Conservation (phyloP, 371 early-diverging fungal species). For the Zychaea mexicana region DNA sequence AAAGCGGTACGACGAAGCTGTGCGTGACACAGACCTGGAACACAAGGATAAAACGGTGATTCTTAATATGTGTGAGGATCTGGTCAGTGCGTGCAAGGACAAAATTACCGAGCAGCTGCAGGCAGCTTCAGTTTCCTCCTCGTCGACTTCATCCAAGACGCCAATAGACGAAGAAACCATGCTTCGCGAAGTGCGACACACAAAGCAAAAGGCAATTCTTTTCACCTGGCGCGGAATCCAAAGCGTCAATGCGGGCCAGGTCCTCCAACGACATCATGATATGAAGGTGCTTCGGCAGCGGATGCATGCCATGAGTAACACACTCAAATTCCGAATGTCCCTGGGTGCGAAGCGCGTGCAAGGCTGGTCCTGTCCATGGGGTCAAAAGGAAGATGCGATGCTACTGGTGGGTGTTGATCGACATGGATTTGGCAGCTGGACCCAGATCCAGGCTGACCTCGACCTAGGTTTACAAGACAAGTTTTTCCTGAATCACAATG, state of each 20-base stretch:
- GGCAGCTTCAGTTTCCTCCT: slow-evolving; percentile 22
- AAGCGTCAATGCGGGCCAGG: slow-evolving; percentile 82
- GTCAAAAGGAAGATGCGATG: slow-evolving; percentile 94
- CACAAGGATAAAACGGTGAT: slow-evolving; percentile 70
- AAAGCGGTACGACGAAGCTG: slow-evolving; percentile 76
- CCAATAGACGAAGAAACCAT: slow-evolving; percentile 46
- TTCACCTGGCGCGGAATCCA: slow-evolving; percentile 79
- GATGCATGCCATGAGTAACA: slow-evolving; percentile 24
- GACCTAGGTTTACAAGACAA: slow-evolving; percentile 78
- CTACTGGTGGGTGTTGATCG: slow-evolving; percentile 90
- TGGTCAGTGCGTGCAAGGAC: slow-evolving; percentile 74
- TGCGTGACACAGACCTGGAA: slow-evolving; percentile 77
- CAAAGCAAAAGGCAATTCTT: slow-evolving; percentile 77
- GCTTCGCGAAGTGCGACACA: slow-evolving; percentile 53
- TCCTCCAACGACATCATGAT: slow-evolving; percentile 67
- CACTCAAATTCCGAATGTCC: slow-evolving; percentile 63
- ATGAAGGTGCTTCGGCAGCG: slow-evolving; percentile 48
- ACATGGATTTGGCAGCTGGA: slow-evolving; percentile 96
- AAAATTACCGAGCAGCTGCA: slow-evolving; percentile 62
- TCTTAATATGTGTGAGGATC: slow-evolving; percentile 52
- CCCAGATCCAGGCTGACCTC: slow-evolving; percentile 79
- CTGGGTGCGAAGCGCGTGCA: slow-evolving; percentile 77
- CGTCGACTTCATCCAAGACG: slow-evolving; percentile 18
- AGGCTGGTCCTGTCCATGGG: slow-evolving; percentile 91
- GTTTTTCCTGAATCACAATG: slow-evolving; percentile 71